Conservation (phyloP, 2,329 filamentous ascomycete species). For the Paracoccidioides brasiliensis region DNA sequence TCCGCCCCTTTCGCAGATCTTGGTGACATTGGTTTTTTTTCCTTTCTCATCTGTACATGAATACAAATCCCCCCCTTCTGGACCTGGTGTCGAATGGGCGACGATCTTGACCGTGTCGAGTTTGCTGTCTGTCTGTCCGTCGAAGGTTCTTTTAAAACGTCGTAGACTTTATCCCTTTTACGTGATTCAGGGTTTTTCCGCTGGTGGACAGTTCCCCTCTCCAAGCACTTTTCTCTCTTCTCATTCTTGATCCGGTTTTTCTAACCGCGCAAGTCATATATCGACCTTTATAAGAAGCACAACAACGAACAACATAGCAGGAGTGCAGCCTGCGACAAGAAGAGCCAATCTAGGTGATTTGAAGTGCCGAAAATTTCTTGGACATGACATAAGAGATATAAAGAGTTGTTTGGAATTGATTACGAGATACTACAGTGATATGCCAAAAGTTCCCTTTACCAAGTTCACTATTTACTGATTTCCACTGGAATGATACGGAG, state of each 20-base stretch:
- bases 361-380: neutral
- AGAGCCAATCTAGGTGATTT: neutral
- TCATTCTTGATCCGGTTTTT: neutral
- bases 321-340: neutral
- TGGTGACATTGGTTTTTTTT: neutral
- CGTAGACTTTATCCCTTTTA: neutral
- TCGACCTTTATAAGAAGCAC: neutral
- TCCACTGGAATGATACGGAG: neutral
- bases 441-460: neutral
- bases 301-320: neutral
- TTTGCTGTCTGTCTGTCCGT: neutral
- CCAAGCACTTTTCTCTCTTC: neutral
- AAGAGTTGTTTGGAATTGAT: neutral
- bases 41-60: neutral
- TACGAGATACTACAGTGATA: neutral
- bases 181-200: neutral
- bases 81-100: neutral
- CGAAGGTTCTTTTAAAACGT: neutral
- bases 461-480: neutral
- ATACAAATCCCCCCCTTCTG: neutral
- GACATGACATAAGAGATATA: neutral
- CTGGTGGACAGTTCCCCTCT: neutral
- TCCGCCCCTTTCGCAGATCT: slow-evolving; percentile 1
- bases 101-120: neutral
- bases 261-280: neutral